Base-by-base conservation (phyloP, 768 basidiomycete genomes). In the Termitomyces sp. region DNA sequence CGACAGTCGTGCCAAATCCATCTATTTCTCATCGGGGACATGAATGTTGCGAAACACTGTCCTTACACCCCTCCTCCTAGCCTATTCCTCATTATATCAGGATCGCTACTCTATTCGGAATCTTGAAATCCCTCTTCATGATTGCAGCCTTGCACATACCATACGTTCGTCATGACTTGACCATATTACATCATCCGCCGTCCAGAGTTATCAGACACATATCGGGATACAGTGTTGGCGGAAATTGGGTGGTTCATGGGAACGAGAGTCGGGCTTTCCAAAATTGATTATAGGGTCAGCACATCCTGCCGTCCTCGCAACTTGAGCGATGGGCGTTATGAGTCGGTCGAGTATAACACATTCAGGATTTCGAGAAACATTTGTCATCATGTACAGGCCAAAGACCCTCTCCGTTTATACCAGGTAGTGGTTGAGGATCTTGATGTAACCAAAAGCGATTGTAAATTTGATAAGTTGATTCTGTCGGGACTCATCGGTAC, bases 181-280 rank as follows among this genome's bases (percentile, higher is more conserved):
- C 12, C 6, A 37, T 17, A 17, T 17, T 37, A 37, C 16, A 6
- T 37, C 35, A 16, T 14, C 35, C 16, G 6, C 35, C 16, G 5
- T 37, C 35, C 16, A 37, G 14, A 37, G 5, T 37, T 16, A 17
- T 37, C 35, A 37, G 35, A 37, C 35, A 37, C 35, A 37, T 17
- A 37, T 37, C 0, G 16, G 5, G 16, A 37, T 17, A 16, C 35
- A 37, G 16, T 37, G 16, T 37, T 30, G 28, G n/a, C 45, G 11
- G 27, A 64, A 61, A 10, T 67, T 68, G 39, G 66, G 62, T 0
- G 73, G 70, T 2, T 72, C 73, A 1, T 69, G 66, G 67, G 28
- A 68, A 27, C 64, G 61, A 55, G 66, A 68, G 47, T 65, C 66
- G 32, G 71, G 70, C 17, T 56, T 74, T 28, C 61, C 67, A 56